These are phyloP conservation scores for Ascochyta viciae-villosae DNA, from an alignment of 2,329 filamentous ascomycete species.

Conservation along the genomic window DNA sequence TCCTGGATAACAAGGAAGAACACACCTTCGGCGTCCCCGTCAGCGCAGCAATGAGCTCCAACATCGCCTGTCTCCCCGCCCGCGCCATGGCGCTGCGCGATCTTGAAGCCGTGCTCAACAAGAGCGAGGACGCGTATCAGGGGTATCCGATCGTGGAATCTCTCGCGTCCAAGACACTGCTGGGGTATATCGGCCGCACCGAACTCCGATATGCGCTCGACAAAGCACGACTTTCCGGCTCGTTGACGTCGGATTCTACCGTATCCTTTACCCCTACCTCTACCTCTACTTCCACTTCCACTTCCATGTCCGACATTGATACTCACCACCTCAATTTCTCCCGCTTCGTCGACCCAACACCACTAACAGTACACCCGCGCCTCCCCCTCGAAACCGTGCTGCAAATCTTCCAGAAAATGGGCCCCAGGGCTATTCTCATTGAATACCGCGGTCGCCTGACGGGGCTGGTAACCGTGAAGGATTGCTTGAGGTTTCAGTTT, in stretches of 20 bases:
- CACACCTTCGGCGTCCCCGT: constrained; percentile 96
- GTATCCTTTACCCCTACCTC: constrained; percentile 66
- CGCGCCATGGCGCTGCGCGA: constrained; percentile 77
- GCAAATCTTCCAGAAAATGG: constrained; percentile 98
- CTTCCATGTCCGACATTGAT: too few species aligned
- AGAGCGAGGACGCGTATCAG: constrained; percentile 78
- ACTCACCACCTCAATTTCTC: constrained; percentile 71
- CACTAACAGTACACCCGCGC: constrained; percentile 87
- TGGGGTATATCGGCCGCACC: constrained; percentile 92
- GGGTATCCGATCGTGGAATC: constrained; percentile 93
- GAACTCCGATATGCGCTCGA: constrained; percentile 92
- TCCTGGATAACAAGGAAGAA: constrained; percentile 96
- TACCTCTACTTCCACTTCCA: not conserved
- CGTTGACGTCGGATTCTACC: too few species aligned
- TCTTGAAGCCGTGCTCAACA: constrained; percentile 72
- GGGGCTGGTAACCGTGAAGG: constrained; percentile 93
- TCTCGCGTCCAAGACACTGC: constrained; percentile 70
- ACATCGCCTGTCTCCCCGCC: constrained; percentile 76
- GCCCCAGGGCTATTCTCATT: constrained; percentile 88
- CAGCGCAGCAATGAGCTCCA: constrained; percentile 83
- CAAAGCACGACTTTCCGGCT: constrained; percentile 70
- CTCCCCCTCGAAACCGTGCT: constrained; percentile 95
- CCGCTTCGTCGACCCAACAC: constrained; percentile 86
- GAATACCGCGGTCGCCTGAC: constrained; percentile 85
- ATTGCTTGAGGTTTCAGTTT: constrained; percentile 97